Base-by-base conservation (phyloP, 2,329 filamentous ascomycete species). In the Myrmaecium sp. region DNA sequence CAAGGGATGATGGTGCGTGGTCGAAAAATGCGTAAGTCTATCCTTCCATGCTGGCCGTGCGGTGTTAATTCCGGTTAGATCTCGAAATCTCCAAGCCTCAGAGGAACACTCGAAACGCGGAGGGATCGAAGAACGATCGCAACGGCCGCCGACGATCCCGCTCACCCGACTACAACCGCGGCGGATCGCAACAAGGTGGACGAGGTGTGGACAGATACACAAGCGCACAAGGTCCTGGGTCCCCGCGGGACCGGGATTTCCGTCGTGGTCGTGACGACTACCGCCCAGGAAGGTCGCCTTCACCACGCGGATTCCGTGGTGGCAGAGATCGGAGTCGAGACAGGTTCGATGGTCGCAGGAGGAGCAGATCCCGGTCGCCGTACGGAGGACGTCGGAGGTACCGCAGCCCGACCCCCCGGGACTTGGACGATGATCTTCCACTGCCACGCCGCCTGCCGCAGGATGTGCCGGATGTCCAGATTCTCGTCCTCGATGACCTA, bases 41-140 rank as follows among this genome's bases (percentile, higher is more conserved):
- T 20, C 61, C 21, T 20, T n/a, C 6, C 16, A 14, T 19, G 6
- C 14, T 8, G 4, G 8, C 6, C 30, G 23, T 37, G 17, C 30
- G 9, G 17, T 25, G 29, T 51, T 60, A 35, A 58, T 38, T 11
- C 17, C 21, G 22, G 10, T 4, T 34, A 89, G 82, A 93, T 46
- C 68, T 94, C 12, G 84, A 94, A 47, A 70, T 93, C 20, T 93
- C 84, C 5, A 86, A 86, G 33, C 71, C 76, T 3, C 83, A 93
- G 47, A 82, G 81, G 41, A 81, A 76, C 41, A 78, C 72, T 25
- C 69, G 72, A 27, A 74, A 74, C 26, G 60, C 58, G 14, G 44
- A 49, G 18, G 29, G 25, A 11, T 46, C 45, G 16, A 36, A 64
- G 35, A 35, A 50, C 42, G 49, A 33, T 18, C 30, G 26, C 14